Evolutionary conservation across 164 flowering plant species (phyloP).

Genomic region (Vitis labrusca): DNA sequence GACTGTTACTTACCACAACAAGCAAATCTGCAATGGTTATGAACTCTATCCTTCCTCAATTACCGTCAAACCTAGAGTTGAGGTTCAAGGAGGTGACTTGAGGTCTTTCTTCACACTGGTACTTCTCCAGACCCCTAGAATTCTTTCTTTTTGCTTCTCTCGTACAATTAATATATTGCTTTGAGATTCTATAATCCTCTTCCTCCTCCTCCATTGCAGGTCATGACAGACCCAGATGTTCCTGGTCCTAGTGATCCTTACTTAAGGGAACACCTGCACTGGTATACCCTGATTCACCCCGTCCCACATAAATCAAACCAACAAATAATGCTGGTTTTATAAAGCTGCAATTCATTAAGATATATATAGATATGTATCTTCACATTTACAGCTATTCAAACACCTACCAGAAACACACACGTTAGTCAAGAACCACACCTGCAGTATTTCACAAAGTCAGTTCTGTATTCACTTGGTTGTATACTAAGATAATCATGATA

Average conservation of each 20-base stretch:
- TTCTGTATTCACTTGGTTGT: too few relatives aligned
- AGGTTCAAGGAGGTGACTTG: slow-evolving; percentile 69
- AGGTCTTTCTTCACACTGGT: slow-evolving; percentile 86
- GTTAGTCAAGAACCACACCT: too few relatives aligned
- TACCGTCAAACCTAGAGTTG: slow-evolving; percentile 55
- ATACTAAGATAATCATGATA: too few relatives aligned
- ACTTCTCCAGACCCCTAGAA: not conserved
- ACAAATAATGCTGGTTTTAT: too few relatives aligned
- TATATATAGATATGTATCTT: too few relatives aligned
- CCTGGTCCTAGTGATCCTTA: slow-evolving; percentile 91
- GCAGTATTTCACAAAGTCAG: too few relatives aligned
- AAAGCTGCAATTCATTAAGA: too few relatives aligned
- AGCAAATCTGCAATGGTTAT: slow-evolving; percentile 65
- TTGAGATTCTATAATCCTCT: not conserved
- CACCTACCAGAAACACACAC: too few relatives aligned
- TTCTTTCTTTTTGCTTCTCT: not conserved
- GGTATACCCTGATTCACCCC: slow-evolving; percentile 33
- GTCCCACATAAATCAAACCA: not conserved
- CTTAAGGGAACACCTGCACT: slow-evolving; percentile 69
- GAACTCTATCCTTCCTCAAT: slow-evolving; percentile 70
- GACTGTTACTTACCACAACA: slow-evolving; percentile 52
- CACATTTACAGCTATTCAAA: too few relatives aligned
- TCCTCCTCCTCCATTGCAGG: slow-evolving; percentile 27
- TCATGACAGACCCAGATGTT: slow-evolving; percentile 83
- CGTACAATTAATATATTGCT: not conserved